Base-by-base conservation (phyloP, 768 basidiomycete species). In the Leccinum imitatum region DNA sequence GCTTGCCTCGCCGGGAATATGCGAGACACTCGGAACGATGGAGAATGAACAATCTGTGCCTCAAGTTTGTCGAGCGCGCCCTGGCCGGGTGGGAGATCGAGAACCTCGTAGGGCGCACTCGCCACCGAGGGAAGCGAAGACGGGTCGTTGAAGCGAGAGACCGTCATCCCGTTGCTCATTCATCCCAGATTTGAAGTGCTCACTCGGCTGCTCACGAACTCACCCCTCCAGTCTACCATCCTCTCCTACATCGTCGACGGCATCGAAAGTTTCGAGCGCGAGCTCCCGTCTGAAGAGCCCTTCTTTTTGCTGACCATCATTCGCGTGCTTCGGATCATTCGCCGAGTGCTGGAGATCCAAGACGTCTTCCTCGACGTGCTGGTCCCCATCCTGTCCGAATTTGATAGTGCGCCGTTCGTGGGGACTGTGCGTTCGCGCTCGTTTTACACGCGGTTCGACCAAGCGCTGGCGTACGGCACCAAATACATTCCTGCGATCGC, bases 131-230 rank as follows among this genome's bases (percentile, higher is more conserved):
- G 78, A 50, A 76, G 77, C 3, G 87, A 90, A 57, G 84, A 84
- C n/a, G 27, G 27, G 6, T 27, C 87, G 15, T 69, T 80, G 27
- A 86, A 79, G 59, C 73, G 75, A 37, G 88, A 90, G 30, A 67
- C 73, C 0, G 72, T 93, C 15, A 65, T 83, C 21, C 81, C 83
- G 19, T 78, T 85, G 30, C 79, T 89, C 11, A 69, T 83, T 2
- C 93, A 97, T 68, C 95, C 96, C 3, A 95, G 95, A 0, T 93
- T 91, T 69, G 90, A 94, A 57, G 77, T 97, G 57, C 84, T 98
- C 53, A 88, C 87, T 48, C 85, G 92, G 4, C 67, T 98, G 14
- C 77, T 98, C 53, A 88, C 87, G 15, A 83, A 83, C 51, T 84
- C 89, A 0, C 78, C 84, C 0, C 79, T 98, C 4, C 93, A 95